Evolutionary conservation across 2,329 filamentous ascomycete genomes (phyloP), one percentile per base, ranked within the genome.

Genomic region (Nigrospora oryzae): DNA sequence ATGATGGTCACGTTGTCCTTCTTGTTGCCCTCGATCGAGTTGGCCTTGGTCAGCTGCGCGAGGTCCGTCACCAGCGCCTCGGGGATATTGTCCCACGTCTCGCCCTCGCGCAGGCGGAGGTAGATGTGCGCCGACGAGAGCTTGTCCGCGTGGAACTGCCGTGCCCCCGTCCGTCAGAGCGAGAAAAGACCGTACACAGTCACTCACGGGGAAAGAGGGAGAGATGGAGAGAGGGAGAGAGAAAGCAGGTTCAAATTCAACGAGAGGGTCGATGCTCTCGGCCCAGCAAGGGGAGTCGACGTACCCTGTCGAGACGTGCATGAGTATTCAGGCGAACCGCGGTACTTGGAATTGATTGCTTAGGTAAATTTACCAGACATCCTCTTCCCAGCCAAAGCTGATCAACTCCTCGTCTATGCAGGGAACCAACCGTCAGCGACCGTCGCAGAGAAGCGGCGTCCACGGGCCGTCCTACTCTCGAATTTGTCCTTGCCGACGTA

Each of bases 401-500:
- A 98, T 97, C 56, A 98, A 69, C 55, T 95, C 89, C 75, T 98
- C 93, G 70, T 97, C 93, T 98, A 62, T 51, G 38, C 0, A 12
- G 30, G 19, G 5, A 42, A 11, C 2, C 17, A 30, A 39, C 34
- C 36, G 12, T 38, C 12, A 23, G 14, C 11, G 8, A 13, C 14
- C 19, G 40, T 44, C 23, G 41, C 35, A 11, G 19, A n/a, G 28
- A 28, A 38, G 12, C 38, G 31, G 42, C 43, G 35, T 37, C 35
- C 40, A 13, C 38, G 16, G 34, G 16, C 13, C 15, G 30, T 38
- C 83, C 60, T 74, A 96, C 93, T 98, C 73, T 98, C 93, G 56
- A 93, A 90, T 70, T 98, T 98, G 74, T 98, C 93, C 68, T 97
- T 98, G 66, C 93, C 93, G 48, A 96, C 89, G 63, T 98, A 98